Conservation (phyloP, 139 green algal species). For the Microglena sp. region DNA sequence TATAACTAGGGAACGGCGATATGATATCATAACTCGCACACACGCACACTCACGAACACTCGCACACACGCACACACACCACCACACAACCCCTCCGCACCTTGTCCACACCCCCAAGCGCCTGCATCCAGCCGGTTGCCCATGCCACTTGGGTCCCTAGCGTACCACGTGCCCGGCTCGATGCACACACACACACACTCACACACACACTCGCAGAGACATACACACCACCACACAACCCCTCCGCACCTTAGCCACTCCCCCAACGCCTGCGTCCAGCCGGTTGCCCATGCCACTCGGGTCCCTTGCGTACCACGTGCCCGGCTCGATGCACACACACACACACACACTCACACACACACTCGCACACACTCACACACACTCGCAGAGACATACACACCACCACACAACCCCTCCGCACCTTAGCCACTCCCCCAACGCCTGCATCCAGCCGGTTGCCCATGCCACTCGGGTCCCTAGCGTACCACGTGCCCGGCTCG, state of each 20-base stretch:
- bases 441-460: too few relatives aligned
- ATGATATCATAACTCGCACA: not conserved
- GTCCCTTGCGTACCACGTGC: not conserved
- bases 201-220: slow-evolving; percentile 6
- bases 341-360: slow-evolving; percentile 2
- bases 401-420: too few relatives aligned
- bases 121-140: too few relatives aligned
- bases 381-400: too few relatives aligned
- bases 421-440: not conserved
- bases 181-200: not conserved
- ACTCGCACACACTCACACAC: slow-evolving; percentile 3
- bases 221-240: slow-evolving; percentile 4
- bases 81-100: not conserved
- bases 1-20: too few relatives aligned
- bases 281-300: not conserved
- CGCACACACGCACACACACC: not conserved
- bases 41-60: slow-evolving; percentile 2
- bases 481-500: too few relatives aligned
- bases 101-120: slow-evolving; percentile 1
- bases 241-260: not conserved
- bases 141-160: not conserved
- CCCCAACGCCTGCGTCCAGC: not conserved
- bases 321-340: not conserved
- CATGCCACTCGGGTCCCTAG: too few relatives aligned
- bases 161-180: not conserved